phyloP scores from a whole-genome alignment of 139 green algal species.

The Chlorella vulgaris region DNA sequence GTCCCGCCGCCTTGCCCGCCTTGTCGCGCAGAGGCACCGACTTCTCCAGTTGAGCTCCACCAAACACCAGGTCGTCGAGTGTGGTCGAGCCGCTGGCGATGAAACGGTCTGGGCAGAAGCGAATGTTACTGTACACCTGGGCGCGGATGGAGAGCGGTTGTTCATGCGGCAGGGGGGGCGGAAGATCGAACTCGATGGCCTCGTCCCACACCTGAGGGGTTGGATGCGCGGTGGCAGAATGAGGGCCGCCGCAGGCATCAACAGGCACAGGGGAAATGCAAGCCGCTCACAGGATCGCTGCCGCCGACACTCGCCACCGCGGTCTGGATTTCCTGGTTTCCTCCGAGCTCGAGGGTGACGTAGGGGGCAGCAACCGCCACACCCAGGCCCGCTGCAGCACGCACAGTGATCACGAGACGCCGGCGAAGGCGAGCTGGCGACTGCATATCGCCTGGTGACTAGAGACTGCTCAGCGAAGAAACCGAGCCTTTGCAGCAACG shows the following conservation, averaged over 20 bases:
- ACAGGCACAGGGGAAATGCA: not conserved
- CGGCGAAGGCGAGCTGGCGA: not conserved
- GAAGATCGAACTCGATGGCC: conserved; percentile 6
- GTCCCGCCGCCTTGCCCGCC: not conserved
- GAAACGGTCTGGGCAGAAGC: conserved; percentile 16
- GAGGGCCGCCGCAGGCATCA: not conserved
- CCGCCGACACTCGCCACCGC: not conserved
- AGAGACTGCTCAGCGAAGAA: too few species aligned
- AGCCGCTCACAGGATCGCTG: conserved; percentile 12
- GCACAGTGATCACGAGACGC: conserved; percentile 19
- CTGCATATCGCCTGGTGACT: not conserved
- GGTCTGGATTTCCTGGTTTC: not conserved
- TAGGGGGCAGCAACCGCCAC: not conserved
- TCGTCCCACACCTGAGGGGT: conserved; percentile 26
- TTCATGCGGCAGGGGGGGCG: conserved; percentile 13
- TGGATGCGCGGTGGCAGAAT: not conserved
- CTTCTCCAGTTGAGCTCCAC: conserved; percentile 13
- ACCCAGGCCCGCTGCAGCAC: not conserved
- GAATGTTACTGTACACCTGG: not conserved
- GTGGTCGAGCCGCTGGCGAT: not conserved
- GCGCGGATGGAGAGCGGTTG: conserved; percentile 2
- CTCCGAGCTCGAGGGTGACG: conserved; percentile 8
- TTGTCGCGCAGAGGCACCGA: conserved; percentile 3
- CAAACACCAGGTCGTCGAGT: conserved; percentile 12
- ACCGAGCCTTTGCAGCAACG: too few species aligned